phyloP scores from a whole-genome alignment of 768 basidiomycete genomes.

The Hypholoma fasciculare region DNA sequence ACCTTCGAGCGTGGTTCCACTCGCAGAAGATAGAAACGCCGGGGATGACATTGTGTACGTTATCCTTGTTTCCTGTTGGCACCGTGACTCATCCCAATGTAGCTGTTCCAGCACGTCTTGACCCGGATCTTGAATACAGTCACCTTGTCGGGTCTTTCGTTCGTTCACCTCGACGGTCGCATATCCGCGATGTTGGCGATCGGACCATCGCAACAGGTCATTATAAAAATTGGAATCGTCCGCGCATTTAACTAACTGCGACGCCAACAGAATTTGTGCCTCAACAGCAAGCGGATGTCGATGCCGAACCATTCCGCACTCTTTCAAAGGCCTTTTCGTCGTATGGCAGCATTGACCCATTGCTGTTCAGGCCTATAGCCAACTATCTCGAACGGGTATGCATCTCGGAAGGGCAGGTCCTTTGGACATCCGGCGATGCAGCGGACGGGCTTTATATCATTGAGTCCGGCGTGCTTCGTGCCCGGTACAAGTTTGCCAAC shows the following conservation, averaged over 20 bases:
- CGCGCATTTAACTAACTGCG: too few species aligned
- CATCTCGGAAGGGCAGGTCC: constrained; percentile 53
- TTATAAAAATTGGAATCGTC: constrained; percentile 9
- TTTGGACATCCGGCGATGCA: constrained; percentile 78
- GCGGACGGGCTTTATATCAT: constrained; percentile 89
- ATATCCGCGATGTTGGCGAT: constrained; percentile 71
- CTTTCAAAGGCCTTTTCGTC: constrained; percentile 81
- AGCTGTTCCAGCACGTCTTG: constrained; percentile 63
- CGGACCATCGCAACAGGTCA: constrained; percentile 66
- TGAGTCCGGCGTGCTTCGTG: constrained; percentile 82
- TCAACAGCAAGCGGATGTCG: constrained; percentile 29
- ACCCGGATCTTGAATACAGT: constrained; percentile 47
- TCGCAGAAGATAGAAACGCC: constrained; percentile 59
- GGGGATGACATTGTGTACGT: constrained; percentile 43
- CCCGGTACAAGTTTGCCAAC: constrained; percentile 77
- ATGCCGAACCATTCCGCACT: constrained; percentile 68
- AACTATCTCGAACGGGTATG: constrained; percentile 70
- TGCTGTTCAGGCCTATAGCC: constrained; percentile 61
- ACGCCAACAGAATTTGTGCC: constrained; percentile 4
- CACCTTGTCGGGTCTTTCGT: constrained; percentile 43
- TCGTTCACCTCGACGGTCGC: constrained; percentile 67
- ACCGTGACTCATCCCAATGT: constrained; percentile 3
- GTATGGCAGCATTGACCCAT: constrained; percentile 55
- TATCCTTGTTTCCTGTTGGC: not conserved
- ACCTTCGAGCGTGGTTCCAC: constrained; percentile 78